These are phyloP conservation scores for Annulohypoxylon stygium DNA, from an alignment of 495 filamentous ascomycete species.

Conservation along the genomic window DNA sequence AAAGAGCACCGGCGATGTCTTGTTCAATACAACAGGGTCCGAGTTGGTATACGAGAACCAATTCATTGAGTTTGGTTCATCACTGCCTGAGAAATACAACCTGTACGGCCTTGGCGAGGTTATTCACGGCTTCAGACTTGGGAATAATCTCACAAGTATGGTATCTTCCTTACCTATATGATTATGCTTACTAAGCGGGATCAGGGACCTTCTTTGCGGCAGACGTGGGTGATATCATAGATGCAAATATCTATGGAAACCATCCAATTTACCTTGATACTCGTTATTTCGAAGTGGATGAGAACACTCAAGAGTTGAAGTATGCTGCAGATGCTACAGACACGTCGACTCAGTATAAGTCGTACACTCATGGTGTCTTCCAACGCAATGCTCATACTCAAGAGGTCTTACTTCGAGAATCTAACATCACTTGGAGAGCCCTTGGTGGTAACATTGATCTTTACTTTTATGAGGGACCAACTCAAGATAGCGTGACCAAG, in stretches of 20 bases:
- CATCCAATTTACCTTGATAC: conserved; percentile 90
- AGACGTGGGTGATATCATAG: conserved; percentile 72
- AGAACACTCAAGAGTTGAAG: conserved; percentile 62
- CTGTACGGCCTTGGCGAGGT: conserved; percentile 89
- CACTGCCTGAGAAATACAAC: conserved; percentile 77
- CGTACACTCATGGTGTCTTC: conserved; percentile 85
- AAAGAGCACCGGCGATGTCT: conserved; percentile 70
- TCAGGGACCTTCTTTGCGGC: conserved; percentile 77
- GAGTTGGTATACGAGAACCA: conserved; percentile 83
- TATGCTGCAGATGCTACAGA: conserved; percentile 69
- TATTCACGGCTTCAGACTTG: conserved; percentile 78
- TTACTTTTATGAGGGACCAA: conserved; percentile 83
- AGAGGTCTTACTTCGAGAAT: conserved; percentile 74
- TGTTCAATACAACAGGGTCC: conserved; percentile 80
- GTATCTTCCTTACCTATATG: not conserved
- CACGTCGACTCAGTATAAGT: conserved; percentile 67
- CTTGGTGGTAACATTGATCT: conserved; percentile 85
- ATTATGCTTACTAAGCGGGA: not conserved
- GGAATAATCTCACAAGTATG: conserved; percentile 78
- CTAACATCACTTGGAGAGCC: conserved; percentile 82
- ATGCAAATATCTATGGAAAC: conserved; percentile 82
- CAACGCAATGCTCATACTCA: conserved; percentile 83
- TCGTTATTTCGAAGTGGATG: conserved; percentile 70
- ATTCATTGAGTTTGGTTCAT: conserved; percentile 80
- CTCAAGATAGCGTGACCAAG: conserved; percentile 75